Conservation (phyloP, 1,139 yeast genomes). For the Hansenula sp. region DNA sequence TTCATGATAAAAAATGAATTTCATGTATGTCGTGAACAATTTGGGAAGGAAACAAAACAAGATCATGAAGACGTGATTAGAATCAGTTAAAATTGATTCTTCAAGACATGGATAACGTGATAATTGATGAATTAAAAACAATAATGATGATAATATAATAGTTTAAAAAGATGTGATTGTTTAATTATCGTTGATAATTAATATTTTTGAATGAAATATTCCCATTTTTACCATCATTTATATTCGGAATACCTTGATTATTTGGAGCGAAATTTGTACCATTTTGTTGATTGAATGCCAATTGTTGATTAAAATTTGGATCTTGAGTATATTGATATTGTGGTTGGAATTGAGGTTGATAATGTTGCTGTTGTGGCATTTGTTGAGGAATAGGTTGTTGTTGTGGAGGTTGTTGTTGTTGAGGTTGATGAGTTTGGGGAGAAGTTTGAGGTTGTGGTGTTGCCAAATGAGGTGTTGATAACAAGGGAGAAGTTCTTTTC, state of each 20-base stretch:
- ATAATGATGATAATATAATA: not conserved
- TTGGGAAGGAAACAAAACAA: too few species aligned
- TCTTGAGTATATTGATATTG: constrained; percentile 1
- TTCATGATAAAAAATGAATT: too few species aligned
- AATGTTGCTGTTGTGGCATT: constrained; percentile 3
- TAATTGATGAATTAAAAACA: not conserved
- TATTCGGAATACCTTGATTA: not conserved
- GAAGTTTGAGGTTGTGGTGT: not conserved
- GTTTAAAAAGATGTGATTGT: too few species aligned
- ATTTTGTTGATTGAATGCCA: constrained; percentile 1
- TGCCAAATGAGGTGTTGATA: not conserved
- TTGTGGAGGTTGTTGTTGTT: constrained; percentile 1
- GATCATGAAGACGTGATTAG: too few species aligned
- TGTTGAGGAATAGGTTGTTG: not conserved
- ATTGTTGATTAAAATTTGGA: not conserved
- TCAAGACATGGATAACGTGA: too few species aligned
- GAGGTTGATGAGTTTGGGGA: constrained; percentile 2
- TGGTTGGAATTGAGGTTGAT: too few species aligned
- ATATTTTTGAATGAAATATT: constrained; percentile 15
- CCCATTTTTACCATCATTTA: constrained; percentile 2
- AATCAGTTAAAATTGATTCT: too few species aligned
- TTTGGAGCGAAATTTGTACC: not conserved
- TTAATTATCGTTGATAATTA: constrained; percentile 5
- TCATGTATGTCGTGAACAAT: too few species aligned
- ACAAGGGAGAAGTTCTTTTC: constrained; percentile 32